A percentile compares a stretch with the other conserved stretches of the same genome.
These are phyloP conservation scores for Pelargonium australe DNA, from an alignment of 441 rosid species.

Conservation along the genomic window DNA sequence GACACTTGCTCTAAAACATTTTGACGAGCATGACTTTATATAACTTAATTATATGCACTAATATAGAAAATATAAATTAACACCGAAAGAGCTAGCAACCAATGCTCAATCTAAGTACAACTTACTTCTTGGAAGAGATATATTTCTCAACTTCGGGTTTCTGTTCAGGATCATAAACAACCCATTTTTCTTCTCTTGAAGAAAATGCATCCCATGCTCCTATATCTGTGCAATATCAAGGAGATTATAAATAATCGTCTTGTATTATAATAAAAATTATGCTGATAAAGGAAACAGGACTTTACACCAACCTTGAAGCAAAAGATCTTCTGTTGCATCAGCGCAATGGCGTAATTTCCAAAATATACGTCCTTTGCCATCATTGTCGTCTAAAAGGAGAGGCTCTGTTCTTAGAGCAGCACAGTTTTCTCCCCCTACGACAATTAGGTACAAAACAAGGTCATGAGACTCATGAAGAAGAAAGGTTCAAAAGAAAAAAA, in stretches of 20 bases:
- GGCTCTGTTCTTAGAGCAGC: slow-evolving; percentile 66
- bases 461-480: slow-evolving; percentile 5
- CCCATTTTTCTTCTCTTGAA: slow-evolving; percentile 54
- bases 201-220: slow-evolving; percentile 31
- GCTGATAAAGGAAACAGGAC: not conserved
- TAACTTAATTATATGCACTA: no score
- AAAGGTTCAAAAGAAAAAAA: not conserved
- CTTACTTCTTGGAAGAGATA: slow-evolving; percentile 29
- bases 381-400: slow-evolving; percentile 20
- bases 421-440: slow-evolving; percentile 39
- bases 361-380: slow-evolving; percentile 34
- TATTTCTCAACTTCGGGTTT: slow-evolving; percentile 52
- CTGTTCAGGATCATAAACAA: slow-evolving; percentile 48
- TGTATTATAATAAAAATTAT: no score
- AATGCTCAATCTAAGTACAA: no score
- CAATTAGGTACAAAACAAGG: not conserved
- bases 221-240: slow-evolving; percentile 34
- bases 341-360: slow-evolving; percentile 53
- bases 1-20: no score
- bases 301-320: slow-evolving; percentile 62
- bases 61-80: no score
- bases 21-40: no score
- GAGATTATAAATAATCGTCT: not conserved
- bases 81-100: no score
- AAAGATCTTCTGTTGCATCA: slow-evolving; percentile 34